Base-by-base conservation (phyloP, 1,284 basidiomycete genomes). In the Cryptococcus depauperatus region DNA sequence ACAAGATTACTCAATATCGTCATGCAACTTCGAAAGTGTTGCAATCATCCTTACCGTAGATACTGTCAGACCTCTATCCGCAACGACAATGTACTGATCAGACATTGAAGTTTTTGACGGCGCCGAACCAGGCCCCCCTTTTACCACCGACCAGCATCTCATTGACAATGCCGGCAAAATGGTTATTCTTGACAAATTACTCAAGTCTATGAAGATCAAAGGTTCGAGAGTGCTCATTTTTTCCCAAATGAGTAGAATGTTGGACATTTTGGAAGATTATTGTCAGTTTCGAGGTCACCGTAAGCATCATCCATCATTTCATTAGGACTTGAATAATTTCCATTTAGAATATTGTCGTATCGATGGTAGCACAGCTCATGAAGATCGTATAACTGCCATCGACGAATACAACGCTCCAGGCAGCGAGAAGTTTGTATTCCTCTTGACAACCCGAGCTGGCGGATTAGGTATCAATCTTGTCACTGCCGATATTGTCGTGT, bases 1-100 rank as follows among this genome's bases (percentile, higher is more conserved):
- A 97, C 92, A 3, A 77, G 92, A 25, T 72, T 98, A 43, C 88
- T 98, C 80, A 99, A 98, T 72, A 95, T 98, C 75, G 95, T 98
- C 54, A 98, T 98, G 95, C 95, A 98, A 77, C 78, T 89, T 45
- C 52, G 79, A 56, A 70, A 68, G 56, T 69, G 74, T 62, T 79
- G 77, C 66, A 79, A 79, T 59, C 77, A 79, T 54, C 77, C 77
- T 4, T 79, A 79, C 58, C 57, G 69, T 71, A 43, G 62, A 67
- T 51, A 19, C 16, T 25, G 13, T 28, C n/a, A 19, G 6, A 3
- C 27, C 23, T 19, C 23, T 37, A 10, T 3, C 34, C 40, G 7
- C 16, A 32, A 19, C 11, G 3, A n/a, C n/a, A n/a, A n/a, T n/a
- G n/a, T n/a, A n/a, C 16, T 58, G 38, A 56, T 32, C n/a, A n/a